phyloP scores from a whole-genome alignment of 1,284 basidiomycete genomes.

The Apiotrichum gracile region DNA sequence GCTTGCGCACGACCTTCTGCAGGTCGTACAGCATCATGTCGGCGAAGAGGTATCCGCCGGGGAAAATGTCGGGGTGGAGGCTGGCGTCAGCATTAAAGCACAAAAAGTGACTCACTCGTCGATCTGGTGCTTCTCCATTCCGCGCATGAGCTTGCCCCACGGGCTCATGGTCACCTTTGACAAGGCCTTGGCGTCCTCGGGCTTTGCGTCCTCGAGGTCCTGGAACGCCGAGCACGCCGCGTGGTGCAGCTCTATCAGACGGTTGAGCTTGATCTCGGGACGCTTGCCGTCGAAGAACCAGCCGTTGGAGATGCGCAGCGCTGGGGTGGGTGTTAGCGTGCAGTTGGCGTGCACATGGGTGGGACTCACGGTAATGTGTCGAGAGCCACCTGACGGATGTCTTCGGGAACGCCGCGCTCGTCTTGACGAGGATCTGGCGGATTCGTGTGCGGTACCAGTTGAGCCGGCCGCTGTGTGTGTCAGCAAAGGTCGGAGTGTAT shows the following conservation, averaged over 20 bases:
- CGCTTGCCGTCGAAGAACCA: conserved; percentile 13
- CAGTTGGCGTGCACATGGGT: neutral
- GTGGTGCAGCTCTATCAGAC: conserved; percentile 9
- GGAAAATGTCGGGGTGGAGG: conserved; percentile 7
- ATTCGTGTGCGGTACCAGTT: conserved; percentile 13
- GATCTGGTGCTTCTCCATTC: conserved; percentile 13
- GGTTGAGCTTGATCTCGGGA: conserved; percentile 7
- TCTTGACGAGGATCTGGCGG: conserved; percentile 5
- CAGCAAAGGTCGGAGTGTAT: neutral
- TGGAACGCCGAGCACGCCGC: conserved; percentile 12
- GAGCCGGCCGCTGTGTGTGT: conserved; percentile 7
- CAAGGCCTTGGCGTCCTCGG: neutral
- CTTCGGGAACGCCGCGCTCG: conserved; percentile 7
- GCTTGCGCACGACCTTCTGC: conserved; percentile 2
- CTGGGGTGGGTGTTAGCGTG: neutral
- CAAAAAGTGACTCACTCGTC: conserved; percentile 12
- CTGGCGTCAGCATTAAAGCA: neutral
- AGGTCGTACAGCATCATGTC: conserved; percentile 21
- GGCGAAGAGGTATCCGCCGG: conserved; percentile 16
- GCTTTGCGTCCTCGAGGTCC: neutral
- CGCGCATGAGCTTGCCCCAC: conserved; percentile 15
- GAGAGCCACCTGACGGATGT: conserved; percentile 13
- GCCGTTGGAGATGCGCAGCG: conserved; percentile 3
- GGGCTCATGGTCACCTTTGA: too few relatives aligned
- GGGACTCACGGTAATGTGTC: conserved; percentile 18